Conservation (phyloP, 2,329 filamentous ascomycete genomes). For the Ascochyta viciae-villosae region DNA sequence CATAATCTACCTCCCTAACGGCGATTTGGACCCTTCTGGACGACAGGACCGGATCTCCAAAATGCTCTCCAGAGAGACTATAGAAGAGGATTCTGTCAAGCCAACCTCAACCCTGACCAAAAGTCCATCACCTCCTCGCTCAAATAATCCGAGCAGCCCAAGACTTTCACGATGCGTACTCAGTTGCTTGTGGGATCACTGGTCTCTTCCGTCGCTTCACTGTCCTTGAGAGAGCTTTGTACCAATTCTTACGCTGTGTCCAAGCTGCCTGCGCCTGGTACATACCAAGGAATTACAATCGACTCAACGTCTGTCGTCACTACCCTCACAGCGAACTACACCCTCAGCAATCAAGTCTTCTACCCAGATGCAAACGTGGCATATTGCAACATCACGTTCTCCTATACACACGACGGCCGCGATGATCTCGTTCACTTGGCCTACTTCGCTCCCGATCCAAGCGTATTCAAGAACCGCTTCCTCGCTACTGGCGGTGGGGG, state of each 20-base stretch:
- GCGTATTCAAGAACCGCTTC: constrained; percentile 55
- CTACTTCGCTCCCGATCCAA: constrained; percentile 54
- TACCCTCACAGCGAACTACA: background rate
- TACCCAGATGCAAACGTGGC: background rate
- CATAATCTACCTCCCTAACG: background rate
- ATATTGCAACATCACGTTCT: constrained; percentile 57
- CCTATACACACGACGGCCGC: constrained; percentile 53
- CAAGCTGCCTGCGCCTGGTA: background rate
- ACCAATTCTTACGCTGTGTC: background rate
- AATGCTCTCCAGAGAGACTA: background rate
- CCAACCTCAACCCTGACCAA: background rate
- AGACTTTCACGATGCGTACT: background rate
- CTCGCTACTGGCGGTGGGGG: constrained; percentile 56
- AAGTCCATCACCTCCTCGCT: background rate
- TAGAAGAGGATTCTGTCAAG: background rate
- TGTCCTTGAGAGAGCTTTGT: background rate
- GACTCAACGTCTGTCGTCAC: background rate
- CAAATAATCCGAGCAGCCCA: background rate
- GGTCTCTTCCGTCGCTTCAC: background rate
- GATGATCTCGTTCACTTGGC: constrained; percentile 18
- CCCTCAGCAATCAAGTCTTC: constrained; percentile 1
- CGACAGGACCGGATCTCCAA: background rate
- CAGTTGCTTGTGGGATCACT: background rate
- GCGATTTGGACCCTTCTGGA: background rate
- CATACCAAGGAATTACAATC: background rate